Evolutionary conservation across 2,329 filamentous ascomycete species (phyloP), one percentile per base, ranked within the genome.

Genomic region (Hymenoscyphus scutula): DNA sequence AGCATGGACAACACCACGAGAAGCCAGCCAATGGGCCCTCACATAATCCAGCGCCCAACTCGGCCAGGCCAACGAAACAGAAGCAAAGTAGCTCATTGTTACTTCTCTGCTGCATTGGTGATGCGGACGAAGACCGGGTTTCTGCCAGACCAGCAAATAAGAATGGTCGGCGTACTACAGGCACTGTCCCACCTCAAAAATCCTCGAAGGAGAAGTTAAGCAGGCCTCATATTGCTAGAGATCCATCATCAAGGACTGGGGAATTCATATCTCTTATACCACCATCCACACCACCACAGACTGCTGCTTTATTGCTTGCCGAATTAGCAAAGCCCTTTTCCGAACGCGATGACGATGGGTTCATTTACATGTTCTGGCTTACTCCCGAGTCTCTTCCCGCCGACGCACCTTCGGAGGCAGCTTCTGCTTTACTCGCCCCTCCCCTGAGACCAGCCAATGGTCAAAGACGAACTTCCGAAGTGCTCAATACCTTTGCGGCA

Each of bases 341-440:
- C 0, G 79, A 85, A 25, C 79, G 82, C 60, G 91, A 95, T 68
- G 91, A 96, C 69, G 81, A 89, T 13, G 95, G 95, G 41, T 99
- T 95, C 78, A 98, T 99, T 69, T 99, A 99, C 82, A 96, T 99
- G 76, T 99, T 98, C 81, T 97, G 94, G 92, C 82, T 97, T 25
- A 97, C 92, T 0, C 87, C 92, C 34, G 80, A 84, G 38, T 82
- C 81, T 1, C 77, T 84, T 7, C 74, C 81, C 0, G 75, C 83
- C 0, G 78, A 82, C 0, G 81, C 85, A 0, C 81, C 87, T 0
- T 79, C 80, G 38, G 87, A 86, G 66, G 79, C 85, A 53, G 83
- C 85, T 23, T 80, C 84, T 8, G 82, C 84, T 11, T 79, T 90
- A 56, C 80, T 88, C 51, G 76, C 80, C 0, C 82, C 86, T 0